phyloP scores from a whole-genome alignment of 352 stramenopile genomes.

The Detonula confervacea region DNA sequence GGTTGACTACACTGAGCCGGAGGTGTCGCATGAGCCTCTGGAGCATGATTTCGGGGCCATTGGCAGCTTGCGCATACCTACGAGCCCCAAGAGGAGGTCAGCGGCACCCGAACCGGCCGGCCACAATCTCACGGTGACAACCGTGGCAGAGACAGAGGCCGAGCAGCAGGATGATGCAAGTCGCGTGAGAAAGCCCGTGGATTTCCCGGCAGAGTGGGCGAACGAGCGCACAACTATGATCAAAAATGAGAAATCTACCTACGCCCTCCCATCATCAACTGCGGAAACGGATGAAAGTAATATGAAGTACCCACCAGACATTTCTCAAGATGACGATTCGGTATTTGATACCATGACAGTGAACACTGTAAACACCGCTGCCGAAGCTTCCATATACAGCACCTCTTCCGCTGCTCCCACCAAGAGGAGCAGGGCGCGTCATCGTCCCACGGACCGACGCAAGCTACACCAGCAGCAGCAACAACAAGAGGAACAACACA shows the following conservation, averaged over 20 bases:
- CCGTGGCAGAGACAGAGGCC: background rate
- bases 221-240: slow-evolving; percentile 47
- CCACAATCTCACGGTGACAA: background rate
- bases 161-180: background rate
- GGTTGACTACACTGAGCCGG: slow-evolving; percentile 69
- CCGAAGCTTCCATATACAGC: slow-evolving; percentile 27
- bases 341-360: slow-evolving; percentile 55
- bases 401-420: slow-evolving; percentile 38
- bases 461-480: slow-evolving; percentile 20
- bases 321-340: slow-evolving; percentile 45
- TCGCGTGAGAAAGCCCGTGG: slow-evolving; percentile 8
- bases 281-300: background rate
- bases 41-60: slow-evolving; percentile 11
- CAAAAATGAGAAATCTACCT: background rate
- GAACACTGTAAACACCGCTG: slow-evolving; percentile 36
- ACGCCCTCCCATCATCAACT: background rate
- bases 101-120: background rate
- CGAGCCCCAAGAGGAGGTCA: slow-evolving; percentile 22
- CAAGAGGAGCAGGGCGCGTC: slow-evolving; percentile 38
- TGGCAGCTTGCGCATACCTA: slow-evolving; percentile 55
- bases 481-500: slow-evolving; percentile 1
- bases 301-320: background rate
- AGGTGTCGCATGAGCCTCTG: slow-evolving; percentile 11
- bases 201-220: slow-evolving; percentile 35
- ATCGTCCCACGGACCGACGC: slow-evolving; percentile 34